Evolutionary conservation across 257 asterid genomes (phyloP).

Genomic region (Datura wrightii): DNA sequence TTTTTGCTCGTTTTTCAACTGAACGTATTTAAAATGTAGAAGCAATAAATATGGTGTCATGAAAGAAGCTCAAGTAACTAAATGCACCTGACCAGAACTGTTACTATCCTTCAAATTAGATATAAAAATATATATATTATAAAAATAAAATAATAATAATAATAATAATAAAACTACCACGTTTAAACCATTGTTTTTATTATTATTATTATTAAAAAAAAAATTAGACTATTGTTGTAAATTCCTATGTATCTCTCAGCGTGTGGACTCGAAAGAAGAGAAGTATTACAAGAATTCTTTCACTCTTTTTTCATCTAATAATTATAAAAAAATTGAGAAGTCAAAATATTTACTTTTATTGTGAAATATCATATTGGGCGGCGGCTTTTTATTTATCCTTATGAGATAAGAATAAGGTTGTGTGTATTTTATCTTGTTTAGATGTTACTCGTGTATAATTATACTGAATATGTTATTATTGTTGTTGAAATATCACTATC

Average conservation of each 20-base stretch:
- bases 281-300: neutral
- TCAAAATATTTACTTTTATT: neutral
- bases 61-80: neutral
- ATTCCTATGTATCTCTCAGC: neutral
- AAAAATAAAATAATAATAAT: neutral
- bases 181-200: neutral
- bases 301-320: neutral
- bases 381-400: too few species aligned
- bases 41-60: neutral
- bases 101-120: too few species aligned
- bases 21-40: too few species aligned
- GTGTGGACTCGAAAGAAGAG: neutral
- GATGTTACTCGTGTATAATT: too few species aligned
- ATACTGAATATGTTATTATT: too few species aligned
- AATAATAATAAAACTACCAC: neutral
- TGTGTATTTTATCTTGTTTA: too few species aligned
- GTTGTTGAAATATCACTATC: too few species aligned
- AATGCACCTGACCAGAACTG: neutral
- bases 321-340: neutral
- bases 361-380: too few species aligned
- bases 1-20: fast-evolving
- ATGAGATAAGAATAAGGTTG: too few species aligned
- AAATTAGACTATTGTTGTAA: neutral
- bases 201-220: too few species aligned
- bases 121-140: too few species aligned